A percentile compares a stretch with the other conserved stretches of the same genome.
These are phyloP conservation scores for Mycena kentingensis DNA, from an alignment of 768 basidiomycete species.

Conservation along the genomic window DNA sequence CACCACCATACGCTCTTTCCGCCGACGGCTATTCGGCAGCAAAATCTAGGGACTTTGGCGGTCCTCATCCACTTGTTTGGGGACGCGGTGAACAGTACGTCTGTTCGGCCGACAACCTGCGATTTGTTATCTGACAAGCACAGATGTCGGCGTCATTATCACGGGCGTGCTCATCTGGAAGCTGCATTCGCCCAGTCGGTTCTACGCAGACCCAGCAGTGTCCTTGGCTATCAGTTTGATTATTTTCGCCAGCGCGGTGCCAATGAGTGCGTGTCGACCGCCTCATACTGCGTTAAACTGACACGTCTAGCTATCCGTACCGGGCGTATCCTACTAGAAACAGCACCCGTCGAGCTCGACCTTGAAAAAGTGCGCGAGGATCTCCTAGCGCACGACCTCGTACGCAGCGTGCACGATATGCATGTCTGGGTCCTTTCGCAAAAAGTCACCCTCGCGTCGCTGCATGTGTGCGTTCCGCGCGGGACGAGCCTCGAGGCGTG, in stretches of 20 bases:
- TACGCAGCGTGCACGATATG: constrained; percentile 51
- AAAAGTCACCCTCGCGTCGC: constrained; percentile 52
- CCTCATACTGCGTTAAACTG: background rate
- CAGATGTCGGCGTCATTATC: constrained; percentile 58
- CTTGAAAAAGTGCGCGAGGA: constrained; percentile 51
- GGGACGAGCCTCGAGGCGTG: constrained; percentile 52
- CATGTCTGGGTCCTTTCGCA: constrained; percentile 61
- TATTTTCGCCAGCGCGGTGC: constrained; percentile 55
- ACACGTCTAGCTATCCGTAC: constrained; percentile 44
- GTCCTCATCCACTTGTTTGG: constrained; percentile 55
- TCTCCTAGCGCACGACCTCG: constrained; percentile 47
- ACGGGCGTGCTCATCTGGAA: constrained; percentile 54
- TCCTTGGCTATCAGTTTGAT: constrained; percentile 52
- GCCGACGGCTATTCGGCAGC: constrained; percentile 33
- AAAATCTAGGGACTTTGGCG: constrained; percentile 49
- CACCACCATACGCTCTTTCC: constrained; percentile 52
- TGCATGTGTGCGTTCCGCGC: constrained; percentile 53
- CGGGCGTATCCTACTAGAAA: constrained; percentile 54
- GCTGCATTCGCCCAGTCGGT: constrained; percentile 42
- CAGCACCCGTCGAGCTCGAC: constrained; percentile 52
- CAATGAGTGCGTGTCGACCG: constrained; percentile 43
- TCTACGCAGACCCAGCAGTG: constrained; percentile 57
- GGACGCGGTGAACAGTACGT: constrained; percentile 54
- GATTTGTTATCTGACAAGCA: background rate
- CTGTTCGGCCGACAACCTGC: background rate